Evolutionary conservation across 331 rosid genomes (phyloP).

Genomic region (Stylosanthes scabra): DNA sequence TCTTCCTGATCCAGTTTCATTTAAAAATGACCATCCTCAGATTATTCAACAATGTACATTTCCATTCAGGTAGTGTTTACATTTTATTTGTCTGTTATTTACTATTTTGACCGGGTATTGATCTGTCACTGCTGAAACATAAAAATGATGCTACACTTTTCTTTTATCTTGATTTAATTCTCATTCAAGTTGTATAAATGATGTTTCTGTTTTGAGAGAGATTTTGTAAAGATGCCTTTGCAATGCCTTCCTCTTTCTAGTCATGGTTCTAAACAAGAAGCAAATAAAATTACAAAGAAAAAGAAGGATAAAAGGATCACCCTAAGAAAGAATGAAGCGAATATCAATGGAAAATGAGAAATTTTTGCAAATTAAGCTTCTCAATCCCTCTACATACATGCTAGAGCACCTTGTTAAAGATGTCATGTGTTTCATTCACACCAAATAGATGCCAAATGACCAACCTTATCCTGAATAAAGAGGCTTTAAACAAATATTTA

Average conservation of each 20-base stretch:
- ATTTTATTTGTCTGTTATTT: conserved; percentile 13
- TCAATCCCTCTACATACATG: too few species aligned
- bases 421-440: too few species aligned
- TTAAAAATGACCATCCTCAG: conserved; percentile 78
- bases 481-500: background rate
- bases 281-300: too few species aligned
- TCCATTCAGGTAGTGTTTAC: conserved; percentile 79
- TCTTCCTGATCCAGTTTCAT: conserved; percentile 85
- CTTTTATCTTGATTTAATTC: background rate
- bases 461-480: too few species aligned
- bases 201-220: conserved; percentile 19
- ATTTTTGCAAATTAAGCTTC: too few species aligned
- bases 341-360: too few species aligned
- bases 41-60: conserved; percentile 83
- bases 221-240: conserved; percentile 11
- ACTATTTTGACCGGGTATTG: conserved; percentile 25
- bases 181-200: background rate
- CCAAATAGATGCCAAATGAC: too few species aligned
- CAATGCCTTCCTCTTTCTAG: conserved; percentile 19
- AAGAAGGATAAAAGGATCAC: too few species aligned
- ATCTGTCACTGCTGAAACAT: conserved; percentile 6
- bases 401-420: too few species aligned
- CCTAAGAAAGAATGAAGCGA: too few species aligned
- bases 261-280: background rate
- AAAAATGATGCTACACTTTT: conserved; percentile 4